Evolutionary conservation across 768 basidiomycete species (phyloP), one percentile per base, ranked within the genome.

Genomic region (Lactarius pseudohatsudake): DNA sequence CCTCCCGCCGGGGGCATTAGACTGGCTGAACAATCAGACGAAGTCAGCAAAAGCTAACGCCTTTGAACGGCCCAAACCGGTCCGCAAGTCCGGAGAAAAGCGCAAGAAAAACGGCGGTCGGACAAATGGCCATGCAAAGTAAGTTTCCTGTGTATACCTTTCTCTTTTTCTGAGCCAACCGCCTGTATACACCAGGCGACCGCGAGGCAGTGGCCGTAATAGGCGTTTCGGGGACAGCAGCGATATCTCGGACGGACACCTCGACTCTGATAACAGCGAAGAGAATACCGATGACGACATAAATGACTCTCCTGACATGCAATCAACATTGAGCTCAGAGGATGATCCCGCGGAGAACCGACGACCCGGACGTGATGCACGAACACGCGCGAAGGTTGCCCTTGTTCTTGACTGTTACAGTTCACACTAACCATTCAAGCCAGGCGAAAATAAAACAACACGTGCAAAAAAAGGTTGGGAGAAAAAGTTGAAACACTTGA

Each of bases 1-100:
- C 73, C 77, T 95, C 36, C 83, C 89, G 20, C 84, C 85, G 54
- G 82, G 86, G 57, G 83, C 85, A 15, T 66, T 82, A 22, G 68
- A 75, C 20, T 89, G 88, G 87, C 74, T 94, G 7, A 79, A 76
- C 43, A 85, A 86, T 59, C 75, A 79, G 64, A 75, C 78, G 16
- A 82, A 79, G 73, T 75, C 79, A 50, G 55, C 72, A 2, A 69
- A 64, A 10, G 62, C 63, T 38, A 68, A 70, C 26, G 59, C 62
- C 7, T 28, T 32, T 40, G 63, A 57, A 28, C 64, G 61, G 34
- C 55, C 59, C 16, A 86, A 84, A 74, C 76, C 79, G 1, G 77
- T 82, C 72, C 85, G 87, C 57, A 85, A 85, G 71, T 83, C 84
- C 34, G 73, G 82, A 4, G 74, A 72, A 34, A 88, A 89, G 74